Evolutionary conservation across 768 basidiomycete species (phyloP).

Genomic region (Chiua virens): DNA sequence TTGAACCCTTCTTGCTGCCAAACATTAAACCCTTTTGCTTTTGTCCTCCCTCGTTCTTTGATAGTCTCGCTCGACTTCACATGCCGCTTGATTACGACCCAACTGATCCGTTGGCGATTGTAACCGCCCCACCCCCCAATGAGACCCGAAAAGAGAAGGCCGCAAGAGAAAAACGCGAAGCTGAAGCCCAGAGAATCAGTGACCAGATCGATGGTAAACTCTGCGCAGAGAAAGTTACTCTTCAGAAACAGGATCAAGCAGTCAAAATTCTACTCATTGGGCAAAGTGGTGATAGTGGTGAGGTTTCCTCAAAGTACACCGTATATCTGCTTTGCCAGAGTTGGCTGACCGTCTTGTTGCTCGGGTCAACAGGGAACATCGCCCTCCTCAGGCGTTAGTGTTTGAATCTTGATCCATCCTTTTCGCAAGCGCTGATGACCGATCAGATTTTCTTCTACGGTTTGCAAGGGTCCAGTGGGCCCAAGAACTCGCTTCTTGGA

Average conservation of each 20-base stretch:
- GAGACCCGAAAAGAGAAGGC: slow-evolving; percentile 52
- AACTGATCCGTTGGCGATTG: slow-evolving; percentile 57
- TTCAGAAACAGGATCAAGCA: slow-evolving; percentile 46
- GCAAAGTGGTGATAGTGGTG: slow-evolving; percentile 61
- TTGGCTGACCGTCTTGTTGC: neutral
- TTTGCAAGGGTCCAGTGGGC: slow-evolving; percentile 64
- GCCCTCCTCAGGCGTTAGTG: slow-evolving; percentile 63
- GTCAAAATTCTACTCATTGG: slow-evolving; percentile 64
- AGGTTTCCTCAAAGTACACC: too few relatives aligned
- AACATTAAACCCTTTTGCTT: too few relatives aligned
- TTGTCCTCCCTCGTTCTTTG: too few relatives aligned
- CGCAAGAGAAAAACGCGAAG: slow-evolving; percentile 47
- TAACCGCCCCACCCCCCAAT: slow-evolving; percentile 55
- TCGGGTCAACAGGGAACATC: slow-evolving; percentile 52
- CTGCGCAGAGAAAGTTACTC: slow-evolving; percentile 43
- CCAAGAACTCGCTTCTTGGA: slow-evolving; percentile 71
- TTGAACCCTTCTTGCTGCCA: too few relatives aligned
- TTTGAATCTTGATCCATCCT: neutral
- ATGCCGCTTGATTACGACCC: slow-evolving; percentile 35
- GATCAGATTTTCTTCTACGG: slow-evolving; percentile 68
- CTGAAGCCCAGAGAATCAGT: slow-evolving; percentile 57
- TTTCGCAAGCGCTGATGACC: slow-evolving; percentile 5
- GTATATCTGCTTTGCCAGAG: too few relatives aligned
- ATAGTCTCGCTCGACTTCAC: neutral
- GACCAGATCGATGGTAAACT: slow-evolving; percentile 64